A percentile compares a stretch with the other conserved stretches of the same genome.
Evolutionary conservation across 257 asterid species (phyloP).

Genomic region (Penstemon barbatus): DNA sequence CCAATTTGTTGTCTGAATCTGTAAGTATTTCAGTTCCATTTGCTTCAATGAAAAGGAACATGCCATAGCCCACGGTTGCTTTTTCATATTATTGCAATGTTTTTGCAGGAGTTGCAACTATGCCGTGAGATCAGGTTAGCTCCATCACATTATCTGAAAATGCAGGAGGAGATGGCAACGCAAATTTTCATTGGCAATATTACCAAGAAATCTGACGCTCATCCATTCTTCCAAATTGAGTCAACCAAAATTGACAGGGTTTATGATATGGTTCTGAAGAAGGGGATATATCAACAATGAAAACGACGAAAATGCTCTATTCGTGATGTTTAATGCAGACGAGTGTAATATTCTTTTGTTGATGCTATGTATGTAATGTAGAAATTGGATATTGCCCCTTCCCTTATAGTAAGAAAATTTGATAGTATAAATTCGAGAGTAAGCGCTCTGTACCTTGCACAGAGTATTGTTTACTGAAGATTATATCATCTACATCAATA

Average conservation of each 20-base stretch:
- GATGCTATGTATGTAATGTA: not conserved
- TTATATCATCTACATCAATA: no score
- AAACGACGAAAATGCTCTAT: conserved; percentile 1
- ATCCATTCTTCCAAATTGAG: conserved; percentile 64
- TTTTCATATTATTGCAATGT: conserved; percentile 13
- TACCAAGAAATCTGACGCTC: conserved; percentile 71
- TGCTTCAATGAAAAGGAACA: not conserved
- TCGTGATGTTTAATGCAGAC: not conserved
- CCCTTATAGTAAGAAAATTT: not conserved
- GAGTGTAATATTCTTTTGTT: not conserved
- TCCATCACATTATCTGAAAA: conserved; percentile 63
- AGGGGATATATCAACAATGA: conserved; percentile 53
- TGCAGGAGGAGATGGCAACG: conserved; percentile 59
- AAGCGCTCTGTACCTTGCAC: not conserved
- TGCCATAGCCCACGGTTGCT: conserved; percentile 7
- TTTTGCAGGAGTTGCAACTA: conserved; percentile 72
- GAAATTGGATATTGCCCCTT: not conserved
- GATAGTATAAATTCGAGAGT: not conserved
- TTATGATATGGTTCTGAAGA: conserved; percentile 71
- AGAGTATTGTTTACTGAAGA: no score
- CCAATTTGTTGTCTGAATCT: conserved; percentile 57
- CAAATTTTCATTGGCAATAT: conserved; percentile 62
- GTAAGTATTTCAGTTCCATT: conserved; percentile 47
- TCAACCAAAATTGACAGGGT: conserved; percentile 68
- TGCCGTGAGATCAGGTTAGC: conserved; percentile 69